Conservation (phyloP, 1,284 basidiomycete genomes). For the Ceratobasidium sp. region DNA sequence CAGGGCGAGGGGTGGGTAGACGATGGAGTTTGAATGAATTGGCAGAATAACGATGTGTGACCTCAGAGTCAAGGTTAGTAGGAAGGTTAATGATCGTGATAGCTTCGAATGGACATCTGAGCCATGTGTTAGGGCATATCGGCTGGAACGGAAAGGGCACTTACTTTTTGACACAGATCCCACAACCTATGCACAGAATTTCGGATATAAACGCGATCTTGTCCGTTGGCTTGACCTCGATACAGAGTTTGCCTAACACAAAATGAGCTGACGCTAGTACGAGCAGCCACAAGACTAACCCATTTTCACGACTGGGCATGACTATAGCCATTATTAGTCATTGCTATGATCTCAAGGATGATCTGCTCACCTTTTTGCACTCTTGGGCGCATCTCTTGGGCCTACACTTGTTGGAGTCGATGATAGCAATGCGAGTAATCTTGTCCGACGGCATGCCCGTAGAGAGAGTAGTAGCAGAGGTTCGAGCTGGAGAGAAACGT, state of each 20-base stretch:
- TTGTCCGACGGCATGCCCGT: slow-evolving; percentile 65
- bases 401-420: slow-evolving; percentile 91
- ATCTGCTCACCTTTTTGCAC: slow-evolving; percentile 78
- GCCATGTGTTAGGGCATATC: slow-evolving; percentile 13
- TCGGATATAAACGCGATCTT: slow-evolving; percentile 98
- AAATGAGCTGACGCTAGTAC: slow-evolving; percentile 9
- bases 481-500: not conserved
- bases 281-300: slow-evolving; percentile 60
- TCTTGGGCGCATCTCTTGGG: slow-evolving; percentile 92
- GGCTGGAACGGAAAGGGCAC: slow-evolving; percentile 47
- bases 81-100: slow-evolving; percentile 97
- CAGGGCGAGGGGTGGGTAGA: slow-evolving; percentile 91
- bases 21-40: slow-evolving; percentile 98
- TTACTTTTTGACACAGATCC: slow-evolving; percentile 98
- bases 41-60: slow-evolving; percentile 96
- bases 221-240: slow-evolving; percentile 91
- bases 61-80: slow-evolving; percentile 91
- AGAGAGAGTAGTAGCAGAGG: not conserved
- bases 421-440: slow-evolving; percentile 95
- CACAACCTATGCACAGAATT: slow-evolving; percentile 95
- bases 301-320: slow-evolving; percentile 98
- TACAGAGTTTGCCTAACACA: slow-evolving; percentile 86
- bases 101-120: slow-evolving; percentile 95
- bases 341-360: not conserved
- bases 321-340: slow-evolving; percentile 56